Conservation (phyloP, 2,329 filamentous ascomycete genomes). For the Corniculantispora saksenae region DNA sequence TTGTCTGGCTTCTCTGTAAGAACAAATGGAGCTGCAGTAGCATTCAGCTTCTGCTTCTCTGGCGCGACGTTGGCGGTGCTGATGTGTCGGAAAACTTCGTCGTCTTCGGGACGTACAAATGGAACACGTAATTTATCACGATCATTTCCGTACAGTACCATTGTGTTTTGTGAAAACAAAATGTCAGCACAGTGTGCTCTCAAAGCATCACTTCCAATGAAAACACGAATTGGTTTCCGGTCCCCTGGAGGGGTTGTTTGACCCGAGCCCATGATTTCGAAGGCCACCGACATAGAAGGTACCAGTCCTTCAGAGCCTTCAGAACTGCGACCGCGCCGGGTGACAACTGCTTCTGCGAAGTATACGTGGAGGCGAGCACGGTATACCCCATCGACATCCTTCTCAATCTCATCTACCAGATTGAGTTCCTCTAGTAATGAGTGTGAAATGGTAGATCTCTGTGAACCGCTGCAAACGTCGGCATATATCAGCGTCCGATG, state of each 20-base stretch:
- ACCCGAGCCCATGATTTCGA: conserved; percentile 66
- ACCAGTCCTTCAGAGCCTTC: conserved; percentile 68
- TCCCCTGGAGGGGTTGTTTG: conserved; percentile 30
- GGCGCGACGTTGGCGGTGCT: conserved; percentile 60
- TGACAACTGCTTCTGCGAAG: conserved; percentile 85
- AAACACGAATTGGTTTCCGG: conserved; percentile 72
- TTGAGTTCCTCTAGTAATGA: conserved; percentile 75
- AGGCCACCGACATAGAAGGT: conserved; percentile 77
- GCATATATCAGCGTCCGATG: conserved; percentile 88
- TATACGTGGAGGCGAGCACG: conserved; percentile 80
- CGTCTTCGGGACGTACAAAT: conserved; percentile 88
- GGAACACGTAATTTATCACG: conserved; percentile 86
- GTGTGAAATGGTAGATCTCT: conserved; percentile 78
- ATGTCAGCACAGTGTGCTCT: conserved; percentile 86
- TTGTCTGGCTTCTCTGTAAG: conserved; percentile 35
- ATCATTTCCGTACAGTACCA: conserved; percentile 85
- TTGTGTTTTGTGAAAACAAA: conserved; percentile 85
- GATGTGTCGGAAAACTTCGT: conserved; percentile 75
- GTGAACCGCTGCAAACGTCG: conserved; percentile 88
- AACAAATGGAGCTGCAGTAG: conserved; percentile 46
- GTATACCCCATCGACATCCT: conserved; percentile 64
- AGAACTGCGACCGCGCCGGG: conserved; percentile 72
- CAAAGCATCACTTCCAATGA: conserved; percentile 86
- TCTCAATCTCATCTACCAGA: conserved; percentile 65
- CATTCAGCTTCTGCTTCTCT: conserved; percentile 61